Percentiles rank a stretch among this genome's conserved stretches.
Conservation (phyloP, 371 early-diverging fungal genomes). For the Saksenaea vasiformis region DNA sequence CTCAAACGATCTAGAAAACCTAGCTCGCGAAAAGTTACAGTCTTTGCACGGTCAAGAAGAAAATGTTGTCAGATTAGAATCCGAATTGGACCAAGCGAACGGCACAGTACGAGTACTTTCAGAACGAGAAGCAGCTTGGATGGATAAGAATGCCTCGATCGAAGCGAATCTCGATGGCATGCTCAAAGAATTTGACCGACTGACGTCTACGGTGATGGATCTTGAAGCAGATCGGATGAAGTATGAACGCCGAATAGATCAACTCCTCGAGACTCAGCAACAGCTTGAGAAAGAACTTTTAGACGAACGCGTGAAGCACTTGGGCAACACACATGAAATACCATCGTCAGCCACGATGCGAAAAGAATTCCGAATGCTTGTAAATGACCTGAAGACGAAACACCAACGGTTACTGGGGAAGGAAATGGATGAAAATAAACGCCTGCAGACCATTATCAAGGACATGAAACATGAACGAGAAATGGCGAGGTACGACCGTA, state of each 20-base stretch:
- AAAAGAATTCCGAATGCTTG: conserved; percentile 62
- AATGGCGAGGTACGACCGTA: conserved; percentile 46
- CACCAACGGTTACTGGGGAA: conserved; percentile 54
- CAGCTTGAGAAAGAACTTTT: conserved; percentile 36
- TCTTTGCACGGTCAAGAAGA: conserved; percentile 24
- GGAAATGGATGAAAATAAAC: conserved; percentile 55
- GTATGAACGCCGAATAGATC: conserved; percentile 46
- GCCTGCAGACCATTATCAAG: conserved; percentile 49
- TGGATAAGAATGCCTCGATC: conserved; percentile 40
- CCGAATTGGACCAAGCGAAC: neutral
- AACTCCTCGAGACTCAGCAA: conserved; percentile 30
- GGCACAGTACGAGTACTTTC: conserved; percentile 35
- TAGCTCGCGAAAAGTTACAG: conserved; percentile 40
- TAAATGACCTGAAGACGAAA: conserved; percentile 54
- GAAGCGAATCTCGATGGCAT: conserved; percentile 59
- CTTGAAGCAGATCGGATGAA: conserved; percentile 50
- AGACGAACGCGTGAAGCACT: conserved; percentile 38
- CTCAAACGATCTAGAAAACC: conserved; percentile 38
- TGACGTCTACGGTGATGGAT: conserved; percentile 56
- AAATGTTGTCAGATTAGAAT: neutral
- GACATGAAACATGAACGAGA: conserved; percentile 59
- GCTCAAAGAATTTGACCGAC: conserved; percentile 56
- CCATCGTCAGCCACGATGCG: conserved; percentile 57
- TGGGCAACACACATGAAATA: conserved; percentile 28
- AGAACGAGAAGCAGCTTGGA: conserved; percentile 40